Conservation (phyloP, 73 alveolate species). For the Breviolum minutum region DNA sequence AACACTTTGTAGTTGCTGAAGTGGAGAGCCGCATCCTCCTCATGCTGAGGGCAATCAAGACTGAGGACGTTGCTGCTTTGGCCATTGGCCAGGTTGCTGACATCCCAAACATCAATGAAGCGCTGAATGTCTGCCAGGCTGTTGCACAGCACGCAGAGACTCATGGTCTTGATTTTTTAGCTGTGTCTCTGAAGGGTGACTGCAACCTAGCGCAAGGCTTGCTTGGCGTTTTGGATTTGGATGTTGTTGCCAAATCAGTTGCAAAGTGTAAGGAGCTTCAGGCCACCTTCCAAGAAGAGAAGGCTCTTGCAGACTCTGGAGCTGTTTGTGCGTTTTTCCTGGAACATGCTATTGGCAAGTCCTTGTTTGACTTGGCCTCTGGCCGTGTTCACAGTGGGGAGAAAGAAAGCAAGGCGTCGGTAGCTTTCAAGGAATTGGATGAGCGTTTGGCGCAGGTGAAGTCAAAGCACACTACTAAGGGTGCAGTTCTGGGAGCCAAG, state of each 20-base stretch:
- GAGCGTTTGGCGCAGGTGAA: neutral
- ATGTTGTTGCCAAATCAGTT: neutral
- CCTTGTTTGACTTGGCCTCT: neutral
- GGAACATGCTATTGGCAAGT: constrained; percentile 5
- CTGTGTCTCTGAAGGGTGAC: neutral
- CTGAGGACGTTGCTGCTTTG: neutral
- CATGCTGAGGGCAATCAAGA: neutral
- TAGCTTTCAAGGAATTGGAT: neutral
- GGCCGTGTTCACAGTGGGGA: neutral
- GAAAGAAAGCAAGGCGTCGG: neutral
- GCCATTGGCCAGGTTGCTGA: neutral
- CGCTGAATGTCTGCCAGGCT: neutral
- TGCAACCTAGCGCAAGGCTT: neutral
- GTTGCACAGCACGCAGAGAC: neutral
- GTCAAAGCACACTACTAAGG: neutral
- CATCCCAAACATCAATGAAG: neutral
- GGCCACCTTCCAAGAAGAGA: neutral
- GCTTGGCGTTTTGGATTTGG: neutral
- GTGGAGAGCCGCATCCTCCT: neutral
- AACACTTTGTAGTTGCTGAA: neutral
- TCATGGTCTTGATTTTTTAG: neutral
- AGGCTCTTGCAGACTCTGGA: neutral
- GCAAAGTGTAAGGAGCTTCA: neutral
- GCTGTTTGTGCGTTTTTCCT: neutral
- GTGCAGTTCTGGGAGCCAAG: neutral